Evolutionary conservation across 805 yeast species (phyloP).

Genomic region (Lipomyces mesembrius): DNA sequence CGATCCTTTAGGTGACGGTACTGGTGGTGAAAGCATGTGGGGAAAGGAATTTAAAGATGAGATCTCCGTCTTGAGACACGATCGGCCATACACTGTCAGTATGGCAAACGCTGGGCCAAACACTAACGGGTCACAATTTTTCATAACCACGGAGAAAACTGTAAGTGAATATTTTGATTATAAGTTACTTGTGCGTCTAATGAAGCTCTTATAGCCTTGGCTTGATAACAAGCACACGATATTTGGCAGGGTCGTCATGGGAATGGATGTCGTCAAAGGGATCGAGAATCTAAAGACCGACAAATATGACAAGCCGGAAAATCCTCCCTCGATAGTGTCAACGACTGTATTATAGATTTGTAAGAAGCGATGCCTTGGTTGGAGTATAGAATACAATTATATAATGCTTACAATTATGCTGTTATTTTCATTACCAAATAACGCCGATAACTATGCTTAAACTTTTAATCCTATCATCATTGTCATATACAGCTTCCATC

Average conservation of each 20-base stretch:
- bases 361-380: not conserved
- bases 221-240: conserved; percentile 64
- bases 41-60: conserved; percentile 54
- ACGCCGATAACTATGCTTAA: not conserved
- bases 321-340: conserved; percentile 42
- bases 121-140: conserved; percentile 65
- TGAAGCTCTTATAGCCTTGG: conserved; percentile 53
- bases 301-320: conserved; percentile 52
- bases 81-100: conserved; percentile 59
- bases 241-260: conserved; percentile 58
- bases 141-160: conserved; percentile 61
- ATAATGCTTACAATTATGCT: not conserved
- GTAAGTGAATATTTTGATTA: conserved; percentile 15
- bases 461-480: not conserved
- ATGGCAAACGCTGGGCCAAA: conserved; percentile 66
- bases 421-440: not conserved
- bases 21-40: conserved; percentile 51
- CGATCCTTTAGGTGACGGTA: conserved; percentile 55
- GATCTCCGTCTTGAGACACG: conserved; percentile 52
- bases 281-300: conserved; percentile 56
- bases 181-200: conserved; percentile 10
- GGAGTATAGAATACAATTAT: not conserved
- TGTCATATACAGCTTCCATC: not conserved
- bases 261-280: conserved; percentile 55
- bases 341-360: conserved; percentile 18